Evolutionary conservation across 2,329 filamentous ascomycete genomes (phyloP).

Genomic region (Stromatinia cepivora): DNA sequence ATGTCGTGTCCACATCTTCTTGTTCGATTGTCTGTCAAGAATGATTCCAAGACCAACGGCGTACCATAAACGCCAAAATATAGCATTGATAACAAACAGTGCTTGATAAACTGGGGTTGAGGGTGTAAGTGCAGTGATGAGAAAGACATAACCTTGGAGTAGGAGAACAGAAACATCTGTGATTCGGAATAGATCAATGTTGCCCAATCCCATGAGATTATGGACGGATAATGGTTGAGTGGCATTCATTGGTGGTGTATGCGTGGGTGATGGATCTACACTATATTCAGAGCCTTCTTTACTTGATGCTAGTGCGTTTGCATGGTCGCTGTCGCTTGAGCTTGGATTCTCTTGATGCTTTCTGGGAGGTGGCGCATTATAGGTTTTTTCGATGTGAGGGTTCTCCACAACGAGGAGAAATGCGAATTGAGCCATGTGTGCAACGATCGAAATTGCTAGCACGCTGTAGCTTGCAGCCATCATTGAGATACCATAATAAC

Average conservation of each 20-base stretch:
- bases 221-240: constrained; percentile 69
- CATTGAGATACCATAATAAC: constrained; percentile 97
- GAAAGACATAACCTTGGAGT: constrained; percentile 72
- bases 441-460: constrained; percentile 92
- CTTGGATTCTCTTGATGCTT: constrained; percentile 46
- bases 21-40: constrained; percentile 79
- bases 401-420: constrained; percentile 93
- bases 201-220: constrained; percentile 77
- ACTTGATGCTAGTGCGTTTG: constrained; percentile 41
- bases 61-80: constrained; percentile 88
- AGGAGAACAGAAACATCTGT: constrained; percentile 81
- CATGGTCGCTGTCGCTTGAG: constrained; percentile 40
- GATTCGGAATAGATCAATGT: constrained; percentile 84
- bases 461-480: constrained; percentile 98
- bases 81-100: constrained; percentile 78
- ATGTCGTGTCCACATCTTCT: constrained; percentile 94
- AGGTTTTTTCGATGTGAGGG: constrained; percentile 96
- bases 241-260: constrained; percentile 41
- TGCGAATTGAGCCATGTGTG: constrained; percentile 89
- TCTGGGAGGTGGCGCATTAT: constrained; percentile 82
- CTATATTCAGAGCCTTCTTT: constrained; percentile 40
- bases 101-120: constrained; percentile 72
- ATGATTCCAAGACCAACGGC: constrained; percentile 83
- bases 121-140: constrained; percentile 73
- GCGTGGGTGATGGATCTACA: constrained; percentile 22